A percentile compares a stretch with the other conserved stretches of the same genome.
Conservation (phyloP, 1,284 basidiomycete genomes). For the Xerocomus amazonicus region DNA sequence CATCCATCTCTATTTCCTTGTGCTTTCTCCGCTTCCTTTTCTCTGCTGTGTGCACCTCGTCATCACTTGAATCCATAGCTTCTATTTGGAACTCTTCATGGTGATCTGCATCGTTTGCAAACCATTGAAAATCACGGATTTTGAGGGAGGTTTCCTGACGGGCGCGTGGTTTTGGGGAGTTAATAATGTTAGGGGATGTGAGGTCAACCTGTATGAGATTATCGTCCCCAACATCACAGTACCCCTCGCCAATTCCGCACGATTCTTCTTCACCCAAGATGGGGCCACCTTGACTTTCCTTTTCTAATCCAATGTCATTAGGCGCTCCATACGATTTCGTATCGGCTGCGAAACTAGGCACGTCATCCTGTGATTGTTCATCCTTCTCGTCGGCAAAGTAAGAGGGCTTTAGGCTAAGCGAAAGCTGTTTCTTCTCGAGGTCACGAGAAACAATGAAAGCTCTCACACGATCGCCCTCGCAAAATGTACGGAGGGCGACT, state of each 20-base stretch:
- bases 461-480: constrained; percentile 84
- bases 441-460: constrained; percentile 77
- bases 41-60: constrained; percentile 40
- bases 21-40: constrained; percentile 66
- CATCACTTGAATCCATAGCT: constrained; percentile 49
- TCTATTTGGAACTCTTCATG: constrained; percentile 36
- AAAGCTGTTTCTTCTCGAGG: constrained; percentile 72
- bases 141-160: constrained; percentile 39
- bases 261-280: constrained; percentile 28
- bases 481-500: constrained; percentile 79
- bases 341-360: constrained; percentile 29
- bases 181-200: constrained; percentile 20
- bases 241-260: constrained; percentile 16
- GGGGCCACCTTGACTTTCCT: constrained; percentile 8
- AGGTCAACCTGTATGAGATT: constrained; percentile 43
- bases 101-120: constrained; percentile 37
- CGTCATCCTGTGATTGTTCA: constrained; percentile 18
- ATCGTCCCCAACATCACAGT: constrained; percentile 38
- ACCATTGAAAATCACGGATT: constrained; percentile 72
- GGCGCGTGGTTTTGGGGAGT: constrained; percentile 15
- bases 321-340: constrained; percentile 22
- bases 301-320: constrained; percentile 25
- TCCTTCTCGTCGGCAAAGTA: constrained; percentile 60
- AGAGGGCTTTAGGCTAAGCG: constrained; percentile 88
- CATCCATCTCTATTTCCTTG: constrained; percentile 75